A percentile compares a stretch with the other conserved stretches of the same genome.
phyloP scores from a whole-genome alignment of 176 grass and related monocot genomes.

The Musa beccarii region DNA sequence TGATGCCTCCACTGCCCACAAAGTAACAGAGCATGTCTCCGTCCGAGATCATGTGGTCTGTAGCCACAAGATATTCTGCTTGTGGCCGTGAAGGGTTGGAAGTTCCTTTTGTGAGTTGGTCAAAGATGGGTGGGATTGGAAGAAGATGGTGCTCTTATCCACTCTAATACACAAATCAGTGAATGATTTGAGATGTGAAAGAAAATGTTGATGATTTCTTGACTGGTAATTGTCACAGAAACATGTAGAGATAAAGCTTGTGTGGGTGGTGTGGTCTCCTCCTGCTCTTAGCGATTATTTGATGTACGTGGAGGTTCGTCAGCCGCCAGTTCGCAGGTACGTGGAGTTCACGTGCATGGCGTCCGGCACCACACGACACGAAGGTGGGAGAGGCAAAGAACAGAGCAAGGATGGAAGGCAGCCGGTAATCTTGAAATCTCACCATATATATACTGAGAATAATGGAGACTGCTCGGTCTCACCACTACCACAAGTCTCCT shows the following conservation, averaged over 20 bases:
- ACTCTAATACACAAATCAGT: not conserved
- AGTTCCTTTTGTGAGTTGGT: not conserved
- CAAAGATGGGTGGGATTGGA: constrained; percentile 1
- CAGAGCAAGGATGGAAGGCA: not conserved
- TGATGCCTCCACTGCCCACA: not conserved
- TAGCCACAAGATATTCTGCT: not conserved
- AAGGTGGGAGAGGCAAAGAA: not conserved
- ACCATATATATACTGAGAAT: not conserved
- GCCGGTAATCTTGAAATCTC: not conserved
- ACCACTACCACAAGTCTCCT: not conserved
- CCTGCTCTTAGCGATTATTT: too few species aligned
- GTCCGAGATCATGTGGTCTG: not conserved
- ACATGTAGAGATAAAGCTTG: not conserved
- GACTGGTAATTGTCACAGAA: not conserved
- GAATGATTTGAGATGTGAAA: not conserved
- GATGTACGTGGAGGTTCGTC: constrained; percentile 1
- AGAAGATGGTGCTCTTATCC: not conserved
- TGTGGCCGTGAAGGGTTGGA: not conserved
- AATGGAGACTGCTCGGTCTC: not conserved
- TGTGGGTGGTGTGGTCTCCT: not conserved
- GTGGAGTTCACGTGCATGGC: constrained; percentile 7
- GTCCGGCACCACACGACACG: not conserved
- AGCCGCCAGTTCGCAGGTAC: not conserved
- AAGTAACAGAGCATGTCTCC: not conserved
- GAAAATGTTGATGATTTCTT: not conserved